Evolutionary conservation across 2,329 filamentous ascomycete species (phyloP).

Genomic region (Apiospora pterosperma): DNA sequence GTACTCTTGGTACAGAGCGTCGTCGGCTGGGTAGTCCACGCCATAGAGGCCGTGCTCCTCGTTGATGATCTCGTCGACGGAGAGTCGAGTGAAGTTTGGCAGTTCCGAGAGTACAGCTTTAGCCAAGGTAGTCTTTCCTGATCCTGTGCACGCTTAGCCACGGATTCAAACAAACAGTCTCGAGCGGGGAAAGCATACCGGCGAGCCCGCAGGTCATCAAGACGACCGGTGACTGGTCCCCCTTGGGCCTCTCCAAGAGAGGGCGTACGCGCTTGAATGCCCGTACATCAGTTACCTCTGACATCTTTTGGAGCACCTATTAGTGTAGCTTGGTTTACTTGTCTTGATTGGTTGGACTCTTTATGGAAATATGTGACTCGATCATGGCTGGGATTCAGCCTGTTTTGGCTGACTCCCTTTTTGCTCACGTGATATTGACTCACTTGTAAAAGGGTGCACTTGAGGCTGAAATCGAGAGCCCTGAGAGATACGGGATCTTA

Average conservation of each 20-base stretch:
- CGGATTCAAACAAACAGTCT: no score
- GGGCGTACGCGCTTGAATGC: not conserved
- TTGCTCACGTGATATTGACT: not conserved
- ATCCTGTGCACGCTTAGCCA: slow-evolving; percentile 12
- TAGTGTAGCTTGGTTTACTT: not conserved
- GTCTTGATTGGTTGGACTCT: not conserved
- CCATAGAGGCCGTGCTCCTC: slow-evolving; percentile 22
- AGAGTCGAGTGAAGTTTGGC: slow-evolving; percentile 22
- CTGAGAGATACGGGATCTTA: not conserved
- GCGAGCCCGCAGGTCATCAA: slow-evolving; percentile 29
- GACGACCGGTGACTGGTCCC: slow-evolving; percentile 21
- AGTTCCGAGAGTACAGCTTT: slow-evolving; percentile 20
- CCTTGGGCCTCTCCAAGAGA: not conserved
- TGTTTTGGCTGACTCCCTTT: not conserved
- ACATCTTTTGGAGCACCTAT: not conserved
- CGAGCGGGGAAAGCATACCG: slow-evolving; percentile 12
- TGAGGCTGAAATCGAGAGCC: not conserved
- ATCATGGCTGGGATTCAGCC: not conserved
- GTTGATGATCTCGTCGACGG: slow-evolving; percentile 21
- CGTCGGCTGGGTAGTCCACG: slow-evolving; percentile 22
- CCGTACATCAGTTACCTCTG: not conserved
- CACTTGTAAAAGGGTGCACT: not conserved
- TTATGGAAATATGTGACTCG: not conserved
- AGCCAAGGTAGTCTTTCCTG: slow-evolving; percentile 27
- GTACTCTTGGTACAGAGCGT: slow-evolving; percentile 14